A percentile compares a stretch with the other conserved stretches of the same genome.
phyloP scores from a whole-genome alignment of 2,329 filamentous ascomycete species.

The Chalaropsis ovoidea region DNA sequence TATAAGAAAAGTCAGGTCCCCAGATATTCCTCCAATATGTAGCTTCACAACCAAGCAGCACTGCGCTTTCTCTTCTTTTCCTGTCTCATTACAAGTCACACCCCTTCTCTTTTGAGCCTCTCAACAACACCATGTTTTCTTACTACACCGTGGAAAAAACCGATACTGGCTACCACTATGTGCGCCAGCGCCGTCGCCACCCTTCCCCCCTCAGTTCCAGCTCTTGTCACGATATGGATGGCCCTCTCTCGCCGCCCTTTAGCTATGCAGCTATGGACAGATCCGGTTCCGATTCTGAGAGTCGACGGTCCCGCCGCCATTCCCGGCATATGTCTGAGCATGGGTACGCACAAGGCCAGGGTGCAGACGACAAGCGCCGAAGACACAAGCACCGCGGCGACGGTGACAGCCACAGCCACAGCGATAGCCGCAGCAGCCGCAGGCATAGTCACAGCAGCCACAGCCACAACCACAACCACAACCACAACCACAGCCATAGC shows the following conservation, averaged over 20 bases:
- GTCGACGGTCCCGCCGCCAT: not conserved
- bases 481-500: not conserved
- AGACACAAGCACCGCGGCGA: not conserved
- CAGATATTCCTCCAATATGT: not conserved
- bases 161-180: slow-evolving; percentile 9
- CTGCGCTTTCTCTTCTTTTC: not conserved
- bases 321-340: not conserved
- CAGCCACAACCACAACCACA: not conserved
- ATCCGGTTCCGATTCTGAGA: not conserved
- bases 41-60: not conserved
- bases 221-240: not conserved
- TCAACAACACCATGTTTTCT: slow-evolving; percentile 2
- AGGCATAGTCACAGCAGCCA: not conserved
- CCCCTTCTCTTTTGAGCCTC: not conserved
- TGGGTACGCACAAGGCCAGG: not conserved
- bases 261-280: not conserved
- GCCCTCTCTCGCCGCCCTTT: not conserved
- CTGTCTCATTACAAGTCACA: not conserved
- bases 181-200: slow-evolving; percentile 11
- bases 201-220: not conserved
- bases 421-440: not conserved
- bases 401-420: not conserved
- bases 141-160: slow-evolving; percentile 14
- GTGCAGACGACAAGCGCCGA: not conserved
- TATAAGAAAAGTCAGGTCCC: not conserved